Evolutionary conservation across 2,329 filamentous ascomycete species (phyloP).

Genomic region (Aspergillus costaricaensis): DNA sequence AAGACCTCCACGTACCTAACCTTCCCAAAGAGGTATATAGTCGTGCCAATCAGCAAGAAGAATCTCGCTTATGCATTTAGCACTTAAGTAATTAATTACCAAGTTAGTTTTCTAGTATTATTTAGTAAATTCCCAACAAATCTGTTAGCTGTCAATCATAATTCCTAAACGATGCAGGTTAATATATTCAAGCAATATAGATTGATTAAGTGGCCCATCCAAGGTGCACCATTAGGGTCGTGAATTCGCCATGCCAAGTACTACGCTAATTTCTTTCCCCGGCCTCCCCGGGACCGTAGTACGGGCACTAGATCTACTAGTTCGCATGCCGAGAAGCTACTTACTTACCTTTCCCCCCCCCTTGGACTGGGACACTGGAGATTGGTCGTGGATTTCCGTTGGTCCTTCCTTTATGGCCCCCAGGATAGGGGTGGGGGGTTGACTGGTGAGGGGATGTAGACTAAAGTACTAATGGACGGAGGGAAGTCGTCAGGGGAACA

Average conservation of each 20-base stretch:
- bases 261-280: slow-evolving; percentile 11
- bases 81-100: not conserved
- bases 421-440: not conserved
- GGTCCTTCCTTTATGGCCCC: not conserved
- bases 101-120: not conserved
- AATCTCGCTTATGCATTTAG: not conserved
- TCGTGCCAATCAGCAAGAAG: slow-evolving; percentile 3
- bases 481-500: slow-evolving; percentile 3
- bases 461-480: not conserved
- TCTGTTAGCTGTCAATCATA: slow-evolving; percentile 9
- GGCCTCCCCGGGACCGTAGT: slow-evolving; percentile 6
- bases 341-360: too few relatives aligned
- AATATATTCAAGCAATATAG: slow-evolving; percentile 6
- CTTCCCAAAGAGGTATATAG: slow-evolving; percentile 2
- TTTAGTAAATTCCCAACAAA: not conserved
- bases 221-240: not conserved
- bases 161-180: slow-evolving; percentile 1
- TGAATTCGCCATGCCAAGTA: not conserved
- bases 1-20: not conserved
- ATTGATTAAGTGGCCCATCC: not conserved
- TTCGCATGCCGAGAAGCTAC: not conserved
- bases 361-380: not conserved
- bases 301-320: slow-evolving; percentile 18
- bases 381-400: not conserved
- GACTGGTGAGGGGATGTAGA: too few relatives aligned